A percentile compares a stretch with the other conserved stretches of the same genome.
phyloP scores from a whole-genome alignment of 2,329 filamentous ascomycete genomes.

The Triangularia verruculosa region DNA sequence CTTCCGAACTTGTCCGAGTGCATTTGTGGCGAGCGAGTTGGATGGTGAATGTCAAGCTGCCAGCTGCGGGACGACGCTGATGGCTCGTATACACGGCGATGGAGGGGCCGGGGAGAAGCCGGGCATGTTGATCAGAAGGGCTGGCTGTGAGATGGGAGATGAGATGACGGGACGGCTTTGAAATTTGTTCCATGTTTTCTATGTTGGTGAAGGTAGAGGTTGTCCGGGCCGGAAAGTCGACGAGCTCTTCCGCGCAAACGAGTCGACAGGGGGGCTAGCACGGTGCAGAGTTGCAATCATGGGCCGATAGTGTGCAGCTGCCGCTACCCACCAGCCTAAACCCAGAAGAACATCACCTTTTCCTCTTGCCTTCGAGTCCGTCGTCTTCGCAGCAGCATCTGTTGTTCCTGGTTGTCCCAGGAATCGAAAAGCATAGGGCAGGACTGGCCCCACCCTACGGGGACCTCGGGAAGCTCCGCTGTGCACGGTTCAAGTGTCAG shows the following conservation, averaged over 20 bases:
- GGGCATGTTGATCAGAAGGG: background rate
- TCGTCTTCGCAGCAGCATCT: background rate
- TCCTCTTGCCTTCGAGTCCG: background rate
- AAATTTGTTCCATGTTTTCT: background rate
- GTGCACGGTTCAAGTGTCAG: background rate
- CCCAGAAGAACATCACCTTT: background rate
- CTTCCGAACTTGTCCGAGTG: background rate
- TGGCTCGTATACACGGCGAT: background rate
- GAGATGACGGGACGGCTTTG: background rate
- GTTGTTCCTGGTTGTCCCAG: background rate
- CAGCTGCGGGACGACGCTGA: background rate
- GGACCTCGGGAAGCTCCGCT: background rate
- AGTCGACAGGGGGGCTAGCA: conserved; percentile 1
- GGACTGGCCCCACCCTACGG: background rate
- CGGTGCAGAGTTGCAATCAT: background rate
- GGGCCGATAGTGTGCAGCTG: background rate
- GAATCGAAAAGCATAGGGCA: background rate
- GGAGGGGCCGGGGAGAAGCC: background rate
- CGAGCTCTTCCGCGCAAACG: background rate
- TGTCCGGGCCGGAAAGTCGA: background rate
- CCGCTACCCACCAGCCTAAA: background rate
- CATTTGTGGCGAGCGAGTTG: background rate
- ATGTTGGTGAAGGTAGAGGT: background rate
- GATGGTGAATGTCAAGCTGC: background rate
- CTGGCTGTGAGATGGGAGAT: background rate